Evolutionary conservation across 306 rosid species (phyloP), one percentile per base, ranked within the genome.

Genomic region (Chamaecrista fasciculata): DNA sequence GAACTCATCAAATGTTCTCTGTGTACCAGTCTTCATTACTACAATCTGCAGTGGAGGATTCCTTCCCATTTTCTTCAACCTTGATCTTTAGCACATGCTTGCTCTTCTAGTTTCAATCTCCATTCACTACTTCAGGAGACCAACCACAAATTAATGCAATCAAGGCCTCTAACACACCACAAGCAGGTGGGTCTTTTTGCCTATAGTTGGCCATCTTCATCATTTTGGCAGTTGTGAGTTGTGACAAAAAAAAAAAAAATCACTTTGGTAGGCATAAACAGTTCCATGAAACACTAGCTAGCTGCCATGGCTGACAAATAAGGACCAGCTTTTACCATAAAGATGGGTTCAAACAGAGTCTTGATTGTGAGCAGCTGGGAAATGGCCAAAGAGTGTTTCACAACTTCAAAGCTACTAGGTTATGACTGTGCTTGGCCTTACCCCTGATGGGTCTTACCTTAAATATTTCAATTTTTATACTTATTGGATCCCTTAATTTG

Each of bases 151-250:
- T 28, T n/a, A n/a, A 43, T 63, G 50, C 51, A 4, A 28, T 15
- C 11, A 73, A 42, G 37, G 48, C 48, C 55, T 50, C 42, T 12
- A 73, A 47, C 1, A 55, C 58, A 6, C 84, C 80, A 0, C 51
- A 56, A 55, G 79, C 80, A 15, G 65, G 69, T 14, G 73, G 76
- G 12, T 73, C 83, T 62, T n/a, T 48, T 79, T 63, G 76, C 83
- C 83, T 15, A 11, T 79, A 23, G 49, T 74, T 1, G 83, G 83
- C 52, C 80, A 81, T 44, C 76, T 81, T 31, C 79, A 81, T 43
- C 81, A 61, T 66, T n/a, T n/a, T n/a, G n/a, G n/a, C n/a, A n/a
- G n/a, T n/a, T n/a, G n/a, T n/a, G n/a, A n/a, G n/a, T n/a, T n/a
- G n/a, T n/a, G n/a, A n/a, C n/a, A n/a, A n/a, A n/a, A n/a, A n/a